Evolutionary conservation across 179 eudicot species (phyloP).

Genomic region (Beta corolliflora): DNA sequence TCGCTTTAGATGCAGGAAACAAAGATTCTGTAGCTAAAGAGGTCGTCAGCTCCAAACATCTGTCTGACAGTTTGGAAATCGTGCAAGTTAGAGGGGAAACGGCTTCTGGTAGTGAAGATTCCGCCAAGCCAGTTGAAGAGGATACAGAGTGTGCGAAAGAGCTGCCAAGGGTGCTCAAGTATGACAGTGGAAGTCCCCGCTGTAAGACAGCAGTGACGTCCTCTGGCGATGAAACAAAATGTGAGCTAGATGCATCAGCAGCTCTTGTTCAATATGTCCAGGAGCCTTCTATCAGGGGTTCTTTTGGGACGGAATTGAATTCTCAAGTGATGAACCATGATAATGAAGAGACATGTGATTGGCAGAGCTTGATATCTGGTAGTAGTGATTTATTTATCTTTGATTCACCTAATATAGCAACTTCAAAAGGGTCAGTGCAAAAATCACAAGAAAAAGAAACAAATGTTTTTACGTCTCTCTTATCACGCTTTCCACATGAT

Average conservation of each 20-base stretch:
- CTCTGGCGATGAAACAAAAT: slow-evolving; percentile 28
- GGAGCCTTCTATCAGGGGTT: slow-evolving; percentile 31
- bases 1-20: slow-evolving; percentile 40
- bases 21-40: slow-evolving; percentile 33
- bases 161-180: slow-evolving; percentile 40
- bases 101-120: slow-evolving; percentile 30
- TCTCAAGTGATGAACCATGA: slow-evolving; percentile 37
- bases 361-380: slow-evolving; percentile 68
- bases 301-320: slow-evolving; percentile 35
- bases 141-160: slow-evolving; percentile 41
- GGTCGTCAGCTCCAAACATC: slow-evolving; percentile 16
- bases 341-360: slow-evolving; percentile 54
- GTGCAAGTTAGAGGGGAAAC: slow-evolving; percentile 33
- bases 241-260: slow-evolving; percentile 31
- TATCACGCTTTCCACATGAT: slow-evolving; percentile 33
- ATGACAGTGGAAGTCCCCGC: slow-evolving; percentile 49
- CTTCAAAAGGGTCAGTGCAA: slow-evolving; percentile 40
- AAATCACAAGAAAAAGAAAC: slow-evolving; percentile 51
- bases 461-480: slow-evolving; percentile 39
- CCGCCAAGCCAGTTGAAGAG: slow-evolving; percentile 35
- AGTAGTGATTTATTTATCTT: slow-evolving; percentile 55
- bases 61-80: slow-evolving; percentile 31
- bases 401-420: slow-evolving; percentile 58
- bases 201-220: slow-evolving; percentile 20
- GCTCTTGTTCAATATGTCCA: slow-evolving; percentile 38